These are phyloP conservation scores for Coniochaeta sp. DNA, from an alignment of 2,329 filamentous ascomycete species.

Conservation along the genomic window DNA sequence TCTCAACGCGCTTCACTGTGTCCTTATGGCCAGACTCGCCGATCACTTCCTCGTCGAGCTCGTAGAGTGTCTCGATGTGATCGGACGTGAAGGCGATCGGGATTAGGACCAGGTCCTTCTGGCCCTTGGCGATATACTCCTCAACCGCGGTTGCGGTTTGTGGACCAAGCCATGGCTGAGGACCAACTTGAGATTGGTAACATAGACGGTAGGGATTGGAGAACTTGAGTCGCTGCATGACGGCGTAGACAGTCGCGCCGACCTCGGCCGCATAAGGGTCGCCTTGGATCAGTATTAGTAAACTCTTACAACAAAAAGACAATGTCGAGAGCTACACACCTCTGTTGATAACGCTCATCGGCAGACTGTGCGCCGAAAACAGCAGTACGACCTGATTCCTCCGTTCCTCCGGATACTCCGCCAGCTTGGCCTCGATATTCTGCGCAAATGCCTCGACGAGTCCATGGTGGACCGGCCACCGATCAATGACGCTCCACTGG, in stretches of 20 bases:
- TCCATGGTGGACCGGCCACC: slow-evolving; percentile 89
- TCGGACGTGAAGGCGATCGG: slow-evolving; percentile 98
- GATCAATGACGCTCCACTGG: slow-evolving; percentile 94
- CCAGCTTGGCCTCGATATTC: slow-evolving; percentile 81
- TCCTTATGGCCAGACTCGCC: slow-evolving; percentile 72
- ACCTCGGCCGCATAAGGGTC: slow-evolving; percentile 96
- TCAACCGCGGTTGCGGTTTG: slow-evolving; percentile 87
- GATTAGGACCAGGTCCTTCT: slow-evolving; percentile 84
- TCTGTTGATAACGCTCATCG: slow-evolving; percentile 96
- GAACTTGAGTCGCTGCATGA: slow-evolving; percentile 87
- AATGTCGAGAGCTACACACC: slow-evolving; percentile 35
- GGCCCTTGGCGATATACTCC: slow-evolving; percentile 81
- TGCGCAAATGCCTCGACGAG: slow-evolving; percentile 86
- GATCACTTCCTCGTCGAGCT: slow-evolving; percentile 92
- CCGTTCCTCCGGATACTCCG: slow-evolving; percentile 74
- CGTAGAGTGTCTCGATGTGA: slow-evolving; percentile 94
- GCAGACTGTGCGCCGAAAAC: slow-evolving; percentile 92
- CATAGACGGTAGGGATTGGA: slow-evolving; percentile 88
- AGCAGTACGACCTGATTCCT: slow-evolving; percentile 76
- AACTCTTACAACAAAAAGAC: background rate
- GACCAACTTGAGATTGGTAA: slow-evolving; percentile 98
- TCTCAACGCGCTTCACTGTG: slow-evolving; percentile 82
- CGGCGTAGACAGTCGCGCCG: slow-evolving; percentile 88
- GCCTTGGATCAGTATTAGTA: slow-evolving; percentile 40
- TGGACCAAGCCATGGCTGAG: slow-evolving; percentile 88